Base-by-base conservation (phyloP, 192 early-diverging fungal genomes). In the Ambispora gerdemannii region DNA sequence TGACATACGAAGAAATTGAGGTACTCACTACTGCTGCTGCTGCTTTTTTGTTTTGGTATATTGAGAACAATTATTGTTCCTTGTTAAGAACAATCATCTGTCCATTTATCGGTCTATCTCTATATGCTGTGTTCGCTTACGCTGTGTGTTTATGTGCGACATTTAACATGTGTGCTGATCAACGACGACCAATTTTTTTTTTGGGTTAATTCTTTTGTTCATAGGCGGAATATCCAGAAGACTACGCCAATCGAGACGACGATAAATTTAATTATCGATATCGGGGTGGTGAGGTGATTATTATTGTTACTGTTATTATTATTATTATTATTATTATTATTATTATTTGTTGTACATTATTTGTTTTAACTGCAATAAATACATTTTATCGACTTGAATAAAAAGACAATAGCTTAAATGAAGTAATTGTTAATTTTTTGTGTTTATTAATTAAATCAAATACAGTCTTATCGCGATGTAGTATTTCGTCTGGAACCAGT, bases 1-100 rank as follows among this genome's bases (percentile, higher is more conserved):
- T 97, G 78, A 99, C 98, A 7, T 99, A 99, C 80, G 98, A 99
- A 71, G 95, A 98, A 71, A 97, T 99, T 68, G 95, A 93, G 73
- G 84, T 86, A 68, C 22, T 33, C 63, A 10, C n/a, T n/a, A n/a
- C n/a, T 60, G 20, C 30, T 60, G 58, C 58, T 25, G 58, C 15
- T 60, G 24, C 30, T 60, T 22, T 25, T 17, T 27, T 25, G 17
- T 17, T 64, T 24, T 22, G 27, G 27, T 38, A 27, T 61, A 25
- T 11, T 63, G 17, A 17, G 0, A 4, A 53, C 49, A 61, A 66
- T 27, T 6, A 49, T 43, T 43, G 38, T 43, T 43, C 38, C 7
- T 43, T 43, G 6, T 43, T 10, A 10, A 43, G 38, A 43, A 43
- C 38, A 43, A 43, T 43, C 38, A 43, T 43, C 15, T n/a, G n/a